Evolutionary conservation across 306 rosid genomes (phyloP).

Genomic region (Hylodesmum podocarpum): DNA sequence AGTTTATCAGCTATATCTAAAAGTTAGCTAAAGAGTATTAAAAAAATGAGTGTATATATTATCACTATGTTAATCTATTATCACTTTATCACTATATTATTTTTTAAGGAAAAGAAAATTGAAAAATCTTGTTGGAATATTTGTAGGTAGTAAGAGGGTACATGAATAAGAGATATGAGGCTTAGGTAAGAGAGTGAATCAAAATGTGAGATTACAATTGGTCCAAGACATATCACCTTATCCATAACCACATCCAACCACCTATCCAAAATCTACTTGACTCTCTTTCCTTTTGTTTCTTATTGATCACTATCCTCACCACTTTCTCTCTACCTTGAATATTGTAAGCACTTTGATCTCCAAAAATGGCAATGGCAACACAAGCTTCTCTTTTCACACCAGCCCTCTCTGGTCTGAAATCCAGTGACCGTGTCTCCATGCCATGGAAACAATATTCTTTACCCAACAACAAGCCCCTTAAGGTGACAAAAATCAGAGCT

Average conservation of each 20-base stretch:
- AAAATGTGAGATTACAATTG: slow-evolving; percentile 51
- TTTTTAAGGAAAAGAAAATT: background rate
- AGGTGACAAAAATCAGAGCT: slow-evolving; percentile 40
- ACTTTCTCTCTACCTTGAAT: too few species aligned
- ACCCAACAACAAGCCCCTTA: slow-evolving; percentile 49
- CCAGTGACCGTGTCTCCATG: slow-evolving; percentile 31
- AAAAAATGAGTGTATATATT: too few species aligned
- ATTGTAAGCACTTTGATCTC: too few species aligned
- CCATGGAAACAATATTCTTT: slow-evolving; percentile 75
- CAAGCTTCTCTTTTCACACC: slow-evolving; percentile 88
- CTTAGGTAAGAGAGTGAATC: slow-evolving; percentile 41
- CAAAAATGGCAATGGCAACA: slow-evolving; percentile 93
- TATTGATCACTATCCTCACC: slow-evolving; percentile 4
- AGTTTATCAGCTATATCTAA: too few species aligned
- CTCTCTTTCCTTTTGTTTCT: background rate
- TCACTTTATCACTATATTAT: too few species aligned
- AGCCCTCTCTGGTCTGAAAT: slow-evolving; percentile 46
- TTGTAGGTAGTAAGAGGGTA: background rate
- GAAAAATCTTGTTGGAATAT: background rate
- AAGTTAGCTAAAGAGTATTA: too few species aligned
- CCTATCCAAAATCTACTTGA: slow-evolving; percentile 29
- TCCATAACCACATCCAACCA: slow-evolving; percentile 51
- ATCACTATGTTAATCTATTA: too few species aligned
- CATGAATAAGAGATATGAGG: background rate
- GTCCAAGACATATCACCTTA: slow-evolving; percentile 57